These are phyloP conservation scores for Fusarium pininemorale DNA, from an alignment of 2,329 filamentous ascomycete species.

Conservation along the genomic window DNA sequence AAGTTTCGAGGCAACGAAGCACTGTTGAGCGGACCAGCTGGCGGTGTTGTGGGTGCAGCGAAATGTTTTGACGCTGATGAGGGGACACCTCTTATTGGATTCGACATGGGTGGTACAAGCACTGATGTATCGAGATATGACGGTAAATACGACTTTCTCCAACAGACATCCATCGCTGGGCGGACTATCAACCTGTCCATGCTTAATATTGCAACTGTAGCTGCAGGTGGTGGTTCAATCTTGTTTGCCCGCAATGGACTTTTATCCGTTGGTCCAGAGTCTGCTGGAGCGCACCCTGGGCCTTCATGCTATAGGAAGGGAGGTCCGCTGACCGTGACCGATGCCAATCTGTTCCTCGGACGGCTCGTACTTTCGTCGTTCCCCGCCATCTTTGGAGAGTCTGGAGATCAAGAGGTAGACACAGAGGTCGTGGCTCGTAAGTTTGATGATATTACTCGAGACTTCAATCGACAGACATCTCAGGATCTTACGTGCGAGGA, in stretches of 20 bases:
- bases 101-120: constrained; percentile 68
- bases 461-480: constrained; percentile 51
- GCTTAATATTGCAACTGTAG: constrained; percentile 77
- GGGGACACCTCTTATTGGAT: constrained; percentile 62
- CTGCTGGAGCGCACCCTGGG: constrained; percentile 75
- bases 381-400: constrained; percentile 75
- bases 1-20: constrained; percentile 72
- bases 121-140: constrained; percentile 77
- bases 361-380: constrained; percentile 67
- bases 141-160: constrained; percentile 76
- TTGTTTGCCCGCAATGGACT: constrained; percentile 75
- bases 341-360: constrained; percentile 75
- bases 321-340: constrained; percentile 76
- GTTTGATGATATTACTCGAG: constrained; percentile 51
- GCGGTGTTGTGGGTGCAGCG: constrained; percentile 77
- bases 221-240: constrained; percentile 57
- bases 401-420: constrained; percentile 65
- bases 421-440: constrained; percentile 48
- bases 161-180: constrained; percentile 74
- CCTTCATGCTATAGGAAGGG: constrained; percentile 76
- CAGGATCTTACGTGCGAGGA: constrained; percentile 47
- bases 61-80: constrained; percentile 72
- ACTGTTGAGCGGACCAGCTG: constrained; percentile 74
- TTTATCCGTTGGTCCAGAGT: constrained; percentile 75
- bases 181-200: constrained; percentile 76